Evolutionary conservation across 371 early-diverging fungal genomes (phyloP).

Genomic region (Mortierella sp.): DNA sequence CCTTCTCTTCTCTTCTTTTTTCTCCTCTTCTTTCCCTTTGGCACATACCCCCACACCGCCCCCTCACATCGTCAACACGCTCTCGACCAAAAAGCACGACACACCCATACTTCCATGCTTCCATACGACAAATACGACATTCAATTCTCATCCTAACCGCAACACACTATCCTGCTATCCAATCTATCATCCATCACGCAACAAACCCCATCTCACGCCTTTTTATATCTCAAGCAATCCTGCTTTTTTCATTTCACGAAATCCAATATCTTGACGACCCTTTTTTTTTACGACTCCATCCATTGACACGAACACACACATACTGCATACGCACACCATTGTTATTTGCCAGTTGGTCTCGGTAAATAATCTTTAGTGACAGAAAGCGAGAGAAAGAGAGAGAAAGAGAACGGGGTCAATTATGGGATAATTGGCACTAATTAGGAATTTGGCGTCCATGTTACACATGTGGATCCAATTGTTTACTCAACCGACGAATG

Average conservation of each 20-base stretch:
- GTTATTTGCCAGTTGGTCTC: background rate
- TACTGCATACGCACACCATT: background rate
- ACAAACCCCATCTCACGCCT: background rate
- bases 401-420: background rate
- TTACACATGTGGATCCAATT: too few species aligned
- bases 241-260: background rate
- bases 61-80: conserved; percentile 3
- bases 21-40: background rate
- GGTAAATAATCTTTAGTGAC: background rate
- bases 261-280: background rate
- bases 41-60: background rate
- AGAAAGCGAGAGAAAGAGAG: background rate
- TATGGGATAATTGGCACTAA: background rate
- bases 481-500: too few species aligned
- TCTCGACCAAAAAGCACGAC: conserved; percentile 8
- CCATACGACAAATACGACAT: too few species aligned
- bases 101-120: background rate
- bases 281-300: background rate
- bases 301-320: background rate
- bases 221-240: too few species aligned
- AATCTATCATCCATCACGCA: too few species aligned
- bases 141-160: background rate
- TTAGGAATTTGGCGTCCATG: background rate
- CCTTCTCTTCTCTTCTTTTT: background rate
- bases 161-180: background rate